phyloP scores from a whole-genome alignment of 2,329 filamentous ascomycete genomes.

The Colletotrichum lentis region DNA sequence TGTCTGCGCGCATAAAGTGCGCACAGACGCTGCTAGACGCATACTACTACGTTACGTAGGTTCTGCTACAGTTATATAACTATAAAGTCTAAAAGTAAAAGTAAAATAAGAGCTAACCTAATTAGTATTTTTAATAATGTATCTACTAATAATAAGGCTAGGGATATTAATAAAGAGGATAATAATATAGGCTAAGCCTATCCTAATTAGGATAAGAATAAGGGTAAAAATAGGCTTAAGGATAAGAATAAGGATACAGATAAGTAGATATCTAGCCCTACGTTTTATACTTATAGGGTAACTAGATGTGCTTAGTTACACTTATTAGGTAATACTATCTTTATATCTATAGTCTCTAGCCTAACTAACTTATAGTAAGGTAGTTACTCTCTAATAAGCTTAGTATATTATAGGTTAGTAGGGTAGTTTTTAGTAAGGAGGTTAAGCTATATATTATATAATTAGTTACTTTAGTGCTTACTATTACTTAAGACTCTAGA shows the following conservation, averaged over 20 bases:
- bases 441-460: background rate
- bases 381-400: background rate
- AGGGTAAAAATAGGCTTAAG: background rate
- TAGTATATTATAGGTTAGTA: background rate
- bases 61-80: too few relatives aligned
- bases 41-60: too few relatives aligned
- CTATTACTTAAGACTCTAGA: background rate
- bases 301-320: background rate
- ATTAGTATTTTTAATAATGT: too few relatives aligned
- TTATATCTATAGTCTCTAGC: background rate
- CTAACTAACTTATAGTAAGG: background rate
- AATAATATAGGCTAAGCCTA: background rate
- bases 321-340: background rate
- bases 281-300: background rate
- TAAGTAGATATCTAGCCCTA: background rate
- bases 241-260: background rate
- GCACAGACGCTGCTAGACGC: too few relatives aligned
- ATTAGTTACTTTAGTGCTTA: background rate
- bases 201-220: background rate
- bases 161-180: background rate
- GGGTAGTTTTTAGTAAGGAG: background rate
- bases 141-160: background rate
- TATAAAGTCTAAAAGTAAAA: too few relatives aligned
- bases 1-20: too few relatives aligned
- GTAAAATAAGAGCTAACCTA: too few relatives aligned